phyloP scores from a whole-genome alignment of 345 rosid species.

The Noccaea bulbosa region DNA sequence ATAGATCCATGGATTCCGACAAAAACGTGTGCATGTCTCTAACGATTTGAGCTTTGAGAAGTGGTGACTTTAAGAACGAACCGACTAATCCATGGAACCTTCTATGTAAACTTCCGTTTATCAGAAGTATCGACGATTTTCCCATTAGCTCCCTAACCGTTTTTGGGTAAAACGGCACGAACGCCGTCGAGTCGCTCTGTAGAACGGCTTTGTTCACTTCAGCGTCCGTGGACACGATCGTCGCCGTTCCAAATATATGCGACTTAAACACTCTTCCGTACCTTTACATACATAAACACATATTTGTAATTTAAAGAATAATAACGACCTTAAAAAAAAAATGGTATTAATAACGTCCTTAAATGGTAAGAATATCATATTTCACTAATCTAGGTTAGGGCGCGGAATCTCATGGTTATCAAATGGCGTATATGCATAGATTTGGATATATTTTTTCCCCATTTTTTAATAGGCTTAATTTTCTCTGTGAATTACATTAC shows the following conservation, averaged over 20 bases:
- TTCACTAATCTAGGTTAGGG: background rate
- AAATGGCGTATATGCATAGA: background rate
- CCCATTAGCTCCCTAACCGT: constrained; percentile 97
- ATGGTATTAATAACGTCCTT: background rate
- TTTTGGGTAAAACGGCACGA: constrained; percentile 92
- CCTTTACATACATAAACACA: constrained; percentile 44
- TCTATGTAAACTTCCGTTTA: constrained; percentile 86
- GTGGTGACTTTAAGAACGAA: constrained; percentile 80
- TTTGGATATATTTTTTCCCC: background rate
- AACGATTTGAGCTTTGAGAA: constrained; percentile 84
- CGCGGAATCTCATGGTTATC: background rate
- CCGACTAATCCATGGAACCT: constrained; percentile 91
- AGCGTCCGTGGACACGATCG: constrained; percentile 90
- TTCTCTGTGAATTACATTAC: background rate
- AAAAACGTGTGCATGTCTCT: constrained; percentile 76
- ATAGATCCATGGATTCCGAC: constrained; percentile 68
- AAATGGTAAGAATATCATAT: background rate
- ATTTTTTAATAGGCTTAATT: background rate
- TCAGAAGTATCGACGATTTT: constrained; percentile 80
- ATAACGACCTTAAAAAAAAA: background rate
- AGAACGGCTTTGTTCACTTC: constrained; percentile 83
- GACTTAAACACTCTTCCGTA: constrained; percentile 97
- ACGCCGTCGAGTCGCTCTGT: constrained; percentile 77
- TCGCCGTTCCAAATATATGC: constrained; percentile 86
- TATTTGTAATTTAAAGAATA: background rate